Conservation (phyloP, 108 stramenopile genomes). For the Nitzschia sp. region DNA sequence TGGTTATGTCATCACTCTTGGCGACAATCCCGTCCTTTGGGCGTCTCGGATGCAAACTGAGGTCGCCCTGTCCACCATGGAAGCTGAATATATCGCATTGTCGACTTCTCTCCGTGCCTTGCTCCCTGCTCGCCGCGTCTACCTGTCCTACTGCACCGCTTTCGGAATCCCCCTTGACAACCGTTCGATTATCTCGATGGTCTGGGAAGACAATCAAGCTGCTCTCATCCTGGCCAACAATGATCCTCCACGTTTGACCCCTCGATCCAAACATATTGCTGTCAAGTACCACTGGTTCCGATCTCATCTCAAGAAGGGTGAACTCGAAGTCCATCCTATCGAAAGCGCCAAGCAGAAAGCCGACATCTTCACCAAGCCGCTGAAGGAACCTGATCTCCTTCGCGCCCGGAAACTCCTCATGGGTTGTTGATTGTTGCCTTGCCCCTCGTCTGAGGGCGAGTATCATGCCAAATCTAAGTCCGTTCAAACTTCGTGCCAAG, state of each 20-base stretch:
- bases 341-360: background rate
- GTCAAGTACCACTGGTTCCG: constrained; percentile 33
- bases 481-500: too few relatives aligned
- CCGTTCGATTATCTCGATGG: background rate
- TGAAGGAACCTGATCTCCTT: background rate
- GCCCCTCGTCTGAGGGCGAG: background rate
- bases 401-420: background rate
- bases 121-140: constrained; percentile 17
- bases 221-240: background rate
- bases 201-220: constrained; percentile 1
- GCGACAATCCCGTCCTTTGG: constrained; percentile 47
- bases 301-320: background rate
- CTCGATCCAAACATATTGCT: constrained; percentile 21
- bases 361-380: background rate
- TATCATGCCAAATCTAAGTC: background rate
- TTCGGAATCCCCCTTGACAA: background rate
- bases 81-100: constrained; percentile 51
- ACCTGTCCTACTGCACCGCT: constrained; percentile 1
- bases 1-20: constrained; percentile 28
- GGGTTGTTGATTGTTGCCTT: constrained; percentile 18
- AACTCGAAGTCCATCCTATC: background rate
- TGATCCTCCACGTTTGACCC: constrained; percentile 14
- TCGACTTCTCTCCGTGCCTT: constrained; percentile 30
- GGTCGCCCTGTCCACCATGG: constrained; percentile 47
- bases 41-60: constrained; percentile 36